Percentiles rank a stretch among this genome's conserved stretches.
Evolutionary conservation across 345 rosid genomes (phyloP).

Genomic region (Diplotaxis tenuifolia): DNA sequence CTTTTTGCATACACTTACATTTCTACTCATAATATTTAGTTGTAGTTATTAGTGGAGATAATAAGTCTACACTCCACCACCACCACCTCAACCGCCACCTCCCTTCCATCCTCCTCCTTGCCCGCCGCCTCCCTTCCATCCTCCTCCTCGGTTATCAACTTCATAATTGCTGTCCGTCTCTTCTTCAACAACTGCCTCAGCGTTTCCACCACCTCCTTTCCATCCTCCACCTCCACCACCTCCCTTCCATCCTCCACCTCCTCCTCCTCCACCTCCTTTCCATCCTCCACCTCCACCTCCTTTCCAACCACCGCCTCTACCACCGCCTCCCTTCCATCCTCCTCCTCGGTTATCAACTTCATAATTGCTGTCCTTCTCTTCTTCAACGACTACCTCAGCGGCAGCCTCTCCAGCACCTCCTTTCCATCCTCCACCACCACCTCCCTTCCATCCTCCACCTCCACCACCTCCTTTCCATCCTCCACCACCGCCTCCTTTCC

Average conservation of each 20-base stretch:
- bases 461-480: background rate
- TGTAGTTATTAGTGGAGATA: constrained; percentile 16
- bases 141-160: background rate
- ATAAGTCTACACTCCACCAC: constrained; percentile 11
- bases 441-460: constrained; percentile 16
- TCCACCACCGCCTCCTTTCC: background rate
- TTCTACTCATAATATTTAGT: background rate
- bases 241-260: background rate
- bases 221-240: background rate
- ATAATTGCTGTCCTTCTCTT: background rate
- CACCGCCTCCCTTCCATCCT: no score
- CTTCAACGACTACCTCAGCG: background rate
- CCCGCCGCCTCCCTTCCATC: background rate
- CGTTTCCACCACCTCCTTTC: background rate
- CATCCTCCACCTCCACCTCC: background rate
- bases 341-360: no score
- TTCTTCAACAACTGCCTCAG: background rate
- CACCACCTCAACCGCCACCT: background rate
- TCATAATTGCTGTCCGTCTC: no score
- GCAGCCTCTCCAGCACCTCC: background rate
- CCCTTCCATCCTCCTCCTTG: background rate
- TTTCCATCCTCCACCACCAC: background rate
- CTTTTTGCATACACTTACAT: background rate
- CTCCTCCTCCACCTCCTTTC: background rate
- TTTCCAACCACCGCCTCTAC: no score